These are phyloP conservation scores for Pichia sp. DNA, from an alignment of 1,139 yeast species.

Conservation along the genomic window DNA sequence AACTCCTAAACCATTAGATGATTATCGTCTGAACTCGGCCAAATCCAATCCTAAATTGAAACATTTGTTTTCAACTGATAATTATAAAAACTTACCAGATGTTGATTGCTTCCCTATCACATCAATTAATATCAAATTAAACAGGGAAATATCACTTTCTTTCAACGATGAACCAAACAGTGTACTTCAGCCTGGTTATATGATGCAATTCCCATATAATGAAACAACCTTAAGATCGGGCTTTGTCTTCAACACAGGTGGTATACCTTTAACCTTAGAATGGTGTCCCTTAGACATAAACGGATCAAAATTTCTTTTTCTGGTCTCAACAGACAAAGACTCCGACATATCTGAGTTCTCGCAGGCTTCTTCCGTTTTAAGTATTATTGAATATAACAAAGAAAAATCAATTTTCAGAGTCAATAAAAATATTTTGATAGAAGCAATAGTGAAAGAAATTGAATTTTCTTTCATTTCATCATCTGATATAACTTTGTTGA, in stretches of 20 bases:
- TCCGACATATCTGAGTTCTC: constrained; percentile 9
- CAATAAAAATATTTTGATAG: constrained; percentile 5
- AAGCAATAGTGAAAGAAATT: constrained; percentile 8
- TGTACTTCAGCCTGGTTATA: neutral
- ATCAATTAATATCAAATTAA: neutral
- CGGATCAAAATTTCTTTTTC: constrained; percentile 21
- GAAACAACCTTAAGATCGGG: constrained; percentile 33
- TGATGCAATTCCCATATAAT: constrained; percentile 16
- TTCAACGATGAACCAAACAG: neutral
- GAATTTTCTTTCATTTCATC: constrained; percentile 8
- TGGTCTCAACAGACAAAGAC: constrained; percentile 16
- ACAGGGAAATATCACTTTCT: neutral
- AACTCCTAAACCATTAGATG: neutral
- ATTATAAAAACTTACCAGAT: constrained; percentile 1
- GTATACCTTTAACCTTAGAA: constrained; percentile 44
- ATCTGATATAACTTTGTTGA: constrained; percentile 1
- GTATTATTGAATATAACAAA: constrained; percentile 3
- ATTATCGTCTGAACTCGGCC: constrained; percentile 3
- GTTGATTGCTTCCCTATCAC: neutral
- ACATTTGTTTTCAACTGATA: constrained; percentile 3
- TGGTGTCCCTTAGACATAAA: constrained; percentile 37
- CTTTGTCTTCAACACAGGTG: constrained; percentile 46
- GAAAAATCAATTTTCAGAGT: neutral
- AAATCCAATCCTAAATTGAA: constrained; percentile 1
- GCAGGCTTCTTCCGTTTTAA: constrained; percentile 1